Evolutionary conservation across 257 asterid genomes (phyloP), one percentile per base, ranked within the genome.

Genomic region (Penstemon newberryi): DNA sequence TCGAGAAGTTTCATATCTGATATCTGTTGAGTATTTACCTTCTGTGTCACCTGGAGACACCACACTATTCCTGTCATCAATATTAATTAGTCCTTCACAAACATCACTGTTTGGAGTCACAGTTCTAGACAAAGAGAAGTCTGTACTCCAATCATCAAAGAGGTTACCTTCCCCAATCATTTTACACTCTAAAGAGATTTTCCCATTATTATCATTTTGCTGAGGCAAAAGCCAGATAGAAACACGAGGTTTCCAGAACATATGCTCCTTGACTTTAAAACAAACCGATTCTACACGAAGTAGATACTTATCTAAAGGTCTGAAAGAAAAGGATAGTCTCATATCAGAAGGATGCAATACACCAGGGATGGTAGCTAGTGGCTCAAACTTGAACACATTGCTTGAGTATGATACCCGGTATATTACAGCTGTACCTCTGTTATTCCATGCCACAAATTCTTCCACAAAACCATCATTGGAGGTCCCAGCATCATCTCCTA

Each of bases 391-490:
- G 74, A 88, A 87, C 64, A 63, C 65, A 57, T 81, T 69, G 67
- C 80, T 67, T n/a, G 75, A 70, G 72, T 84, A 91, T 46, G 86
- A 83, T 70, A 89, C 75, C 77, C 81, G 78, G 87, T 88, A 93
- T 60, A 86, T 74, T 65, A 75, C 77, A 69, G 90, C 89, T 11
- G 80, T 72, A 57, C 97, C 97, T 69, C 62, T 75, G 80, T 80
- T 83, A 72, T 86, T 91, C 99, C 99, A 93, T 13, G 79, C 91
- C 76, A 79, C 74, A 77, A 93, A 80, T 63, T 84, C 82, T 73
- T 72, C 82, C 64, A 80, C 75, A 77, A 87, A 77, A 71, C 61
- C 71, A 74, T 70, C 65, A 49, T 75, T 74, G 33, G 75, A 74
- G 63, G 61, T 75, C 73, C 65, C 73, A 61, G 73, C 70, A 74